phyloP scores from a whole-genome alignment of 768 basidiomycete species.

The Leccinum aurantiacum region DNA sequence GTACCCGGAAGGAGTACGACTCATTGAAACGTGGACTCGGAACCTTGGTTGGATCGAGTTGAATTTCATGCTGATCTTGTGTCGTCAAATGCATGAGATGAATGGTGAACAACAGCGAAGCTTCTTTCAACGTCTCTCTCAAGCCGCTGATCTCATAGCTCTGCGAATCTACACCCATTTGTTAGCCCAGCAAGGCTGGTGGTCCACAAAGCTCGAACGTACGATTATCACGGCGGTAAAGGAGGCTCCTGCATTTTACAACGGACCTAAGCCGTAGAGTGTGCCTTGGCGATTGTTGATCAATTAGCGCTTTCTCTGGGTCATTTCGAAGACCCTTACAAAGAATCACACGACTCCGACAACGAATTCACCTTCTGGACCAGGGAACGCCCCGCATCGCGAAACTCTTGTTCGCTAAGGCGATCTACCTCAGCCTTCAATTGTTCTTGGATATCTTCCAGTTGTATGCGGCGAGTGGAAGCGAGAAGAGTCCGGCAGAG shows the following conservation, averaged over 20 bases:
- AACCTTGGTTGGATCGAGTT: conserved; percentile 21
- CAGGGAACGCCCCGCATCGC: conserved; percentile 15
- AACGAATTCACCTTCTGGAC: conserved; percentile 21
- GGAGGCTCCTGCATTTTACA: not conserved
- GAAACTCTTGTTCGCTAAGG: conserved; percentile 14
- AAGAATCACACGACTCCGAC: conserved; percentile 18
- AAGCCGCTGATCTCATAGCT: conserved; percentile 20
- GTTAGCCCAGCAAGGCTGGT: not conserved
- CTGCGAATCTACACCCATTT: conserved; percentile 9
- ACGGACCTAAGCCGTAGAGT: conserved; percentile 18
- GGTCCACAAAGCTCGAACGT: too few relatives aligned
- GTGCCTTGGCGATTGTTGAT: conserved; percentile 8
- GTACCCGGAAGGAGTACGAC: conserved; percentile 25
- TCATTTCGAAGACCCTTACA: conserved; percentile 9
- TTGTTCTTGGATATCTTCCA: conserved; percentile 19
- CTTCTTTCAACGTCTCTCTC: conserved; percentile 19
- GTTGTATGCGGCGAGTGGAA: conserved; percentile 15
- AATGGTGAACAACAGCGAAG: conserved; percentile 26
- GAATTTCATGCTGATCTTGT: conserved; percentile 32
- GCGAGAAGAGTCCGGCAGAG: conserved; percentile 14
- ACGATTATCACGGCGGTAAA: not conserved
- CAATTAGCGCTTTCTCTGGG: not conserved
- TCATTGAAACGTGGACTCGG: conserved; percentile 29
- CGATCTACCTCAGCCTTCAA: conserved; percentile 14
- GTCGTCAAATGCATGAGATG: conserved; percentile 31